Percentiles rank a stretch among this genome's conserved stretches.
These are phyloP conservation scores for Thielaviopsis punctulata DNA, from an alignment of 2,329 filamentous ascomycete species.

Conservation along the genomic window DNA sequence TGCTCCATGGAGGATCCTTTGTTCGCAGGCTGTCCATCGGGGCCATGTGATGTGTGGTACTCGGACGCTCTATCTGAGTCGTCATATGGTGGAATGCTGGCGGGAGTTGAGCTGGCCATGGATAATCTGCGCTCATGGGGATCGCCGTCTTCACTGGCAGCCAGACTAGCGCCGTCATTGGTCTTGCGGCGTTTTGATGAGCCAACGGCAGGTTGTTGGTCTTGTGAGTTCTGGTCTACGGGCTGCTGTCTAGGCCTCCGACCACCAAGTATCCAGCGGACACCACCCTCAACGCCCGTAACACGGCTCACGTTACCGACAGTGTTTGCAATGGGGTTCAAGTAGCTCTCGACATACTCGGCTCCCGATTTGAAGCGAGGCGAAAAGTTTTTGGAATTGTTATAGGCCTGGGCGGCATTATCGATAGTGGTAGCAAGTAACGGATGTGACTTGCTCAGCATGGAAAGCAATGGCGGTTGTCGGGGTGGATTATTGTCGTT, in stretches of 20 bases:
- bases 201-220: conserved; percentile 16
- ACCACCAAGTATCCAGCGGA: conserved; percentile 64
- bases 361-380: conserved; percentile 78
- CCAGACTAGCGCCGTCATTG: conserved; percentile 21
- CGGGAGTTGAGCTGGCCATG: conserved; percentile 8
- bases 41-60: conserved; percentile 15
- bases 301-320: conserved; percentile 68
- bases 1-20: background rate
- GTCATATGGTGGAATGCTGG: conserved; percentile 3
- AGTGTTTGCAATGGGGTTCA: conserved; percentile 72
- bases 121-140: conserved; percentile 15
- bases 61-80: conserved; percentile 5
- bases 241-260: conserved; percentile 32
- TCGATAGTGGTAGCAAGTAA: conserved; percentile 73
- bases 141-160: conserved; percentile 15
- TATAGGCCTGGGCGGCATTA: conserved; percentile 70
- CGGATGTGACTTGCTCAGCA: conserved; percentile 78
- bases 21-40: conserved; percentile 13
- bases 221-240: conserved; percentile 29
- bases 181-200: conserved; percentile 44
- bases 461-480: conserved; percentile 72
- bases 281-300: conserved; percentile 73
- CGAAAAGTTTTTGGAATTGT: conserved; percentile 75
- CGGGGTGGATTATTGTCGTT: conserved; percentile 19
- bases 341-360: conserved; percentile 76